These are phyloP conservation scores for Trichocomaceae sp. DNA, from an alignment of 2,329 filamentous ascomycete genomes.

Conservation along the genomic window DNA sequence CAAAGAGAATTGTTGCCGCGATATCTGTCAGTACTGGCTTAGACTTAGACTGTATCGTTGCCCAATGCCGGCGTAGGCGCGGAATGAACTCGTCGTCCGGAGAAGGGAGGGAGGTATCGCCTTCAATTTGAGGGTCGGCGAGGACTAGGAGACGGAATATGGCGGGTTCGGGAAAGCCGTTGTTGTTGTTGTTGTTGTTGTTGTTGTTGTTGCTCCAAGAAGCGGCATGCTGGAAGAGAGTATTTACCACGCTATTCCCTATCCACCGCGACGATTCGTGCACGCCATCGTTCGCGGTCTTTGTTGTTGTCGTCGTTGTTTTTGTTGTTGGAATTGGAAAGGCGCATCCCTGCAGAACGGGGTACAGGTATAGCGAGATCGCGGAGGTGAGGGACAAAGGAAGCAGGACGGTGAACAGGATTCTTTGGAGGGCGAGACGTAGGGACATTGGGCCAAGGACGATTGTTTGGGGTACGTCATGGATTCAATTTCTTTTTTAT, in stretches of 20 bases:
- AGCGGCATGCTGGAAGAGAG: constrained; percentile 32
- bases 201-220: not conserved
- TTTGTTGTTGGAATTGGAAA: constrained; percentile 55
- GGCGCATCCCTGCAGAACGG: constrained; percentile 68
- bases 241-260: constrained; percentile 26
- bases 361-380: constrained; percentile 80
- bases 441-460: constrained; percentile 40
- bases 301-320: too few species aligned
- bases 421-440: constrained; percentile 40
- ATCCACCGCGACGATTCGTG: constrained; percentile 8
- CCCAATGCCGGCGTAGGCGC: constrained; percentile 36
- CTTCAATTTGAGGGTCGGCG: constrained; percentile 89
- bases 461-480: constrained; percentile 2
- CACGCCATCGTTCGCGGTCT: constrained; percentile 9
- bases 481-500: not conserved
- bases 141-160: constrained; percentile 83
- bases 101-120: constrained; percentile 71
- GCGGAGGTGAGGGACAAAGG: constrained; percentile 65
- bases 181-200: not conserved
- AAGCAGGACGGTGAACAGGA: constrained; percentile 45
- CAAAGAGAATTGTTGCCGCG: constrained; percentile 43
- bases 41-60: constrained; percentile 14
- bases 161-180: constrained; percentile 38
- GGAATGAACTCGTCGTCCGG: constrained; percentile 40
- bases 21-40: constrained; percentile 15